Percentiles rank a stretch among this genome's conserved stretches.
Conservation (phyloP, 805 yeast genomes). For the Pichia membranifaciens region DNA sequence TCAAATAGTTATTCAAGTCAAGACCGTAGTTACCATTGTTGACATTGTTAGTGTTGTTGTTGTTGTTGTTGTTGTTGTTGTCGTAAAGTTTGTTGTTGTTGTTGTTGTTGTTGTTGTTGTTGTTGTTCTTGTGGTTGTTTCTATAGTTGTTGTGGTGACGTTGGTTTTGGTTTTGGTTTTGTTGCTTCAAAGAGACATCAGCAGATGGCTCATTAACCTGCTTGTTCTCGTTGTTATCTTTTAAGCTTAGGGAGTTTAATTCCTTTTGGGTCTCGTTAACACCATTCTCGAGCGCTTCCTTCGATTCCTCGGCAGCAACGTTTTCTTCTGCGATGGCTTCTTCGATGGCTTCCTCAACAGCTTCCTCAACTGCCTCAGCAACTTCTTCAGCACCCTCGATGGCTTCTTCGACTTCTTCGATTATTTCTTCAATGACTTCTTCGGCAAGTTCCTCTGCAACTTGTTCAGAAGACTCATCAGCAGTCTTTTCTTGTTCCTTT, state of each 20-base stretch:
- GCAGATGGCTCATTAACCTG: conserved; percentile 14
- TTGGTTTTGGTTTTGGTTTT: conserved; percentile 20
- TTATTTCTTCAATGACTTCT: conserved; percentile 11
- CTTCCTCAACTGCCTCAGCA: conserved; percentile 19
- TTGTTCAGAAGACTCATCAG: conserved; percentile 23
- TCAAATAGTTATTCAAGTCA: conserved; percentile 25
- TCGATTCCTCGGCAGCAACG: conserved; percentile 8
- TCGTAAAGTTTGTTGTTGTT: conserved; percentile 18
- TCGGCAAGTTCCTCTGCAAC: conserved; percentile 17
- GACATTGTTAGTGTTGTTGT: conserved; percentile 15
- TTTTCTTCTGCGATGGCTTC: conserved; percentile 12
- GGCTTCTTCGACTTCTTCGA: conserved; percentile 10
- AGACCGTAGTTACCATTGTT: conserved; percentile 18
- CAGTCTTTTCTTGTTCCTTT: conserved; percentile 3
- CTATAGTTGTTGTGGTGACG: conserved; percentile 16
- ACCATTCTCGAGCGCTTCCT: too few species aligned
- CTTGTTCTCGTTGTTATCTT: conserved; percentile 6
- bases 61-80: conserved; percentile 17
- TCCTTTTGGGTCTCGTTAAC: conserved; percentile 14
- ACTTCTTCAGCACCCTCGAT: conserved; percentile 6
- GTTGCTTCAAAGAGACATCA: conserved; percentile 1
- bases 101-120: conserved; percentile 20
- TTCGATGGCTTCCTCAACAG: conserved; percentile 32
- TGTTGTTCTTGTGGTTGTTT: conserved; percentile 20
- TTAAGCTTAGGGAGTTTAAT: conserved; percentile 6